A percentile compares a stretch with the other conserved stretches of the same genome.
Evolutionary conservation across 2,329 filamentous ascomycete genomes (phyloP).

Genomic region (Xylaria sp.): DNA sequence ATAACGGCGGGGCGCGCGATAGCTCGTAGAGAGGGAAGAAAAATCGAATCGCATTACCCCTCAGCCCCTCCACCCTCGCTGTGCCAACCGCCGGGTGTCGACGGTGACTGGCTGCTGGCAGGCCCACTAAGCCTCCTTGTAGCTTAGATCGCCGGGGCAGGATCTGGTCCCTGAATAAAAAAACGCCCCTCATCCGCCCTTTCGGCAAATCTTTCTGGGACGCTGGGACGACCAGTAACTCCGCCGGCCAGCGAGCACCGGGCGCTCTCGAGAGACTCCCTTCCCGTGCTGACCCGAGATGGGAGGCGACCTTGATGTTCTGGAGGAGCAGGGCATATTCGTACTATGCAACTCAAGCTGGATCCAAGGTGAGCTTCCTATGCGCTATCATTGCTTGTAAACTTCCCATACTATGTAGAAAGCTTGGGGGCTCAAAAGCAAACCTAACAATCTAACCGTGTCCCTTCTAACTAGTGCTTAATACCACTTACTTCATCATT

Average conservation of each 20-base stretch:
- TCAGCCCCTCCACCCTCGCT: conserved; percentile 16
- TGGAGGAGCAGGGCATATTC: too few species aligned
- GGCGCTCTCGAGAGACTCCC: too few species aligned
- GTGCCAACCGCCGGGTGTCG: conserved; percentile 21
- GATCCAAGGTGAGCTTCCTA: too few species aligned
- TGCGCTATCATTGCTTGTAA: too few species aligned
- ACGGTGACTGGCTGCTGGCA: conserved; percentile 26
- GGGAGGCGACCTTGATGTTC: too few species aligned
- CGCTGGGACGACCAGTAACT: conserved; percentile 22
- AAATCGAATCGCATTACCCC: conserved; percentile 12
- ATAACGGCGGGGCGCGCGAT: background rate
- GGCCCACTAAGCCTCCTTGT: conserved; percentile 12
- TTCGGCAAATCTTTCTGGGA: conserved; percentile 30
- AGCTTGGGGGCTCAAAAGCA: too few species aligned
- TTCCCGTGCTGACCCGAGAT: too few species aligned
- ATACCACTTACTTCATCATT: too few species aligned
- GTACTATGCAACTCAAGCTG: too few species aligned
- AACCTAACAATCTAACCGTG: too few species aligned
- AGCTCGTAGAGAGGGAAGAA: background rate
- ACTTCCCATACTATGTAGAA: too few species aligned
- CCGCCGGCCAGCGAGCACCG: conserved; percentile 5
- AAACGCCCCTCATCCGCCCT: conserved; percentile 26
- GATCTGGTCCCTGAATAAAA: conserved; percentile 27
- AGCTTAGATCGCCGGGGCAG: conserved; percentile 15
- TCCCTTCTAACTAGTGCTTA: too few species aligned